Base-by-base conservation (phyloP, 805 yeast species). In the Wickerhamomyces bovis region DNA sequence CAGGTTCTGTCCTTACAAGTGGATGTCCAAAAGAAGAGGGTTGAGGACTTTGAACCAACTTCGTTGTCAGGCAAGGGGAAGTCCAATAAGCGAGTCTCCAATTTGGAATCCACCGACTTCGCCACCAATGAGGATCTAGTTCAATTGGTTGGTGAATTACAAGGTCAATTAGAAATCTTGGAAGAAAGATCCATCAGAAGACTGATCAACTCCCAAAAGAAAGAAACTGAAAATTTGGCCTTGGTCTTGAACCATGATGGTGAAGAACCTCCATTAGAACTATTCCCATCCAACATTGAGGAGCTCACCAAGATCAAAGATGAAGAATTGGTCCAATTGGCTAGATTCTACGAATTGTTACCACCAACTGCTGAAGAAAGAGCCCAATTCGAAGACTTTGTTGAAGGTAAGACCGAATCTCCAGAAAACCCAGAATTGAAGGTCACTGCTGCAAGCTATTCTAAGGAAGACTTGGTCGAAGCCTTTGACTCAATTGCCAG, bases 101-200 rank as follows among this genome's bases (percentile, higher is more conserved):
- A 15, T 15, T 36, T 51, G 44, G 83, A 78, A 49, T 61, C 78
- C 1, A 62, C 75, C 4, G 88, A 83, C 52, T 82, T 74, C 53
- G 87, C 82, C 33, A 80, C 92, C 4, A 84, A 87, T 54, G 95
- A 86, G 48, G 98, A 92, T 60, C 68, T 90, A 12, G 85, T 85
- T 4, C 92, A 88, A 60, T 71, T 90, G 41, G 97, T 89, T 13
- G 88, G 87, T 11, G 98, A 90, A 64, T 68, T 90, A 46, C 97
- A 90, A 65, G 86, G 87, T 9, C 97, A 90, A 66, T 72, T 90
- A 58, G 90, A 86, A 44, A 70, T 76, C 21, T 62, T 85, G 30
- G 98, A 90, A 60, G 87, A 86, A 54, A 76, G 95, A 54, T 77
- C 85, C 16, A 75, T 86, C 39, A 74, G 85, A 53, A 74, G 98